These are phyloP conservation scores for Pachyrhizus erosus DNA, from an alignment of 306 rosid genomes.

Conservation along the genomic window DNA sequence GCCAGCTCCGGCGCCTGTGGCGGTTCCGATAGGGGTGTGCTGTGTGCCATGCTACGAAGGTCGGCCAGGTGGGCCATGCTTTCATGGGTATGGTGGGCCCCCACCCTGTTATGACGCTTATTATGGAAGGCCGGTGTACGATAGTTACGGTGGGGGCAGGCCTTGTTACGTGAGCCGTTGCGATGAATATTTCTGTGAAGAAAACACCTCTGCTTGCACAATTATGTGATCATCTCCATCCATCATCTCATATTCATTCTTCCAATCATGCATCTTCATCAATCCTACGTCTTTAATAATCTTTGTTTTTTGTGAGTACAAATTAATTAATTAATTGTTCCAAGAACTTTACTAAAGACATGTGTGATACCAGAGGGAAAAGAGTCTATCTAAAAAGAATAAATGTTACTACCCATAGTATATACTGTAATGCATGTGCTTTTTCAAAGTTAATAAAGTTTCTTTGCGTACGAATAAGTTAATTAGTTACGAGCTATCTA, in stretches of 20 bases:
- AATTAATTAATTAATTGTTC: too few species aligned
- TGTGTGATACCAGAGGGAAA: too few species aligned
- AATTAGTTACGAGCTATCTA: background rate
- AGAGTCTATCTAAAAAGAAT: background rate
- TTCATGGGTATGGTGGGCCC: constrained; percentile 38
- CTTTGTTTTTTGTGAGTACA: constrained; percentile 4
- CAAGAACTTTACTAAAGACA: too few species aligned
- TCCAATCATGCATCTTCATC: too few species aligned
- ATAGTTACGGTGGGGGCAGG: constrained; percentile 62
- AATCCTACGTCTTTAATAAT: too few species aligned
- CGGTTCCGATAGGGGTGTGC: constrained; percentile 44
- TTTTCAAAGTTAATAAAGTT: background rate
- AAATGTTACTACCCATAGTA: too few species aligned
- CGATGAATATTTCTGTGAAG: constrained; percentile 59
- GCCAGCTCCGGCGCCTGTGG: background rate
- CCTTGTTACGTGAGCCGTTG: constrained; percentile 50
- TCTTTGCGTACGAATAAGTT: background rate
- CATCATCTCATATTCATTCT: too few species aligned
- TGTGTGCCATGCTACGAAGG: constrained; percentile 50
- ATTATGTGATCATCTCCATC: constrained; percentile 54
- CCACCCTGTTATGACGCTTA: constrained; percentile 44
- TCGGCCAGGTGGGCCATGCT: constrained; percentile 54
- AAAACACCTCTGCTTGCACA: constrained; percentile 53
- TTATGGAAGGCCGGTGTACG: constrained; percentile 59
- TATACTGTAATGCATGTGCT: background rate